These are phyloP conservation scores for Radiomyces spectabilis DNA, from an alignment of 192 early-diverging fungal genomes.

Conservation along the genomic window DNA sequence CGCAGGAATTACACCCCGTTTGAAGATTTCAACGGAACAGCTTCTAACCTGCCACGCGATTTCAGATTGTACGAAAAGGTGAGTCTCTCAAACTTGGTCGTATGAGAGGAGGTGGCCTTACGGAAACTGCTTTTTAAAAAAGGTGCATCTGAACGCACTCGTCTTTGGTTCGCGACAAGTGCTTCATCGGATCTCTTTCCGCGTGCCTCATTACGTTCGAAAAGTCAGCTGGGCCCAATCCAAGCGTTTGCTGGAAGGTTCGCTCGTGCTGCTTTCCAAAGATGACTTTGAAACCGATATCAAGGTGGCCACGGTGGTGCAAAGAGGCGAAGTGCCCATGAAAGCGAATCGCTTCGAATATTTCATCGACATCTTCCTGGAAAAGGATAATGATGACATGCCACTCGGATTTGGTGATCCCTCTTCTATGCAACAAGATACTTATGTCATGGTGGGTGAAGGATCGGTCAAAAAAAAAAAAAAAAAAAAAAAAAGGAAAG, in stretches of 20 bases:
- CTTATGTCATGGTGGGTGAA: slow-evolving; percentile 21
- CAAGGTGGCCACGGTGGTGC: slow-evolving; percentile 38
- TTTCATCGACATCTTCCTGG: slow-evolving; percentile 19
- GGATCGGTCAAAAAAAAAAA: background rate
- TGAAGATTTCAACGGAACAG: background rate
- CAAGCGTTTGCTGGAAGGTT: slow-evolving; percentile 46
- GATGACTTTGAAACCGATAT: slow-evolving; percentile 39
- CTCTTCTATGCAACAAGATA: slow-evolving; percentile 1
- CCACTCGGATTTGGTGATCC: slow-evolving; percentile 25
- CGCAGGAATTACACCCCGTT: background rate
- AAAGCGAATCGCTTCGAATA: slow-evolving; percentile 22
- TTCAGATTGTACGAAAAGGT: slow-evolving; percentile 25
- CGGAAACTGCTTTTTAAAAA: background rate
- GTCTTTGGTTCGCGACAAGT: slow-evolving; percentile 33
- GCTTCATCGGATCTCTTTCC: slow-evolving; percentile 40
- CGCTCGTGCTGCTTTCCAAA: slow-evolving; percentile 41
- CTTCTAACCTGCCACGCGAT: background rate
- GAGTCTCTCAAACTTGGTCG: too few species aligned
- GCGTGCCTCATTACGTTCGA: slow-evolving; percentile 28
- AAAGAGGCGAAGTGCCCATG: slow-evolving; percentile 38
- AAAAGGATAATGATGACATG: slow-evolving; percentile 15
- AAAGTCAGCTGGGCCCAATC: slow-evolving; percentile 41
- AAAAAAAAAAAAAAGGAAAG: background rate
- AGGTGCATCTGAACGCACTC: slow-evolving; percentile 37
- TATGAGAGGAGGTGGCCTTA: too few species aligned